Conservation (phyloP, 2,329 filamentous ascomycete genomes). For the Rutstroemia sp. region DNA sequence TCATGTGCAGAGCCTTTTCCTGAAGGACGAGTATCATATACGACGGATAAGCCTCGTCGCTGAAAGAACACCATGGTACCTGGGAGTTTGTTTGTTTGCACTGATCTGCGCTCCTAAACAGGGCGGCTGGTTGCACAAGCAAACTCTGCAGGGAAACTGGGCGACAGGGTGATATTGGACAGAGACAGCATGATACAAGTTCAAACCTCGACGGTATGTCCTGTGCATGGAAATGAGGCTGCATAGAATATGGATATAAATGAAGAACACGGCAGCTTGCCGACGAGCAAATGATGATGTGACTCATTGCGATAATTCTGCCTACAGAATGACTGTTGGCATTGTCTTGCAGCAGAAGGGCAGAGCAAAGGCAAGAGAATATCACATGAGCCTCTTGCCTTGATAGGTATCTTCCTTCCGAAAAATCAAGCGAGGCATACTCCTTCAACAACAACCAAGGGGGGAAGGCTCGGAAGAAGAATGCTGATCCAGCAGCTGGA, state of each 20-base stretch:
- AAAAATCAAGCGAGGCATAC: no score
- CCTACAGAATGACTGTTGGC: not conserved
- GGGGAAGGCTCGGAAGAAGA: no score
- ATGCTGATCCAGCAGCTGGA: not conserved
- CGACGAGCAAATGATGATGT: not conserved
- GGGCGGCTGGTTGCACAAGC: not conserved
- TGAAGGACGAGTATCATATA: not conserved
- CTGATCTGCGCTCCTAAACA: not conserved
- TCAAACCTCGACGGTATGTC: not conserved
- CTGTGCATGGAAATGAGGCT: not conserved
- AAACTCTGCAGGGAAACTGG: not conserved
- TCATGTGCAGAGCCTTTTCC: not conserved
- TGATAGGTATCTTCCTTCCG: no score
- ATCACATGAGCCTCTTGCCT: no score
- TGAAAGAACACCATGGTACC: not conserved
- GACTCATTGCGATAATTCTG: not conserved
- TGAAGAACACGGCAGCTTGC: constrained; percentile 3
- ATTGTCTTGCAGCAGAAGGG: not conserved
- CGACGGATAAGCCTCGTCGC: not conserved
- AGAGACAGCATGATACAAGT: not conserved
- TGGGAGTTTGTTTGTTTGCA: not conserved
- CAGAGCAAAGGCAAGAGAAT: not conserved
- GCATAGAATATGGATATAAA: not conserved
- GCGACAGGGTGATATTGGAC: not conserved
- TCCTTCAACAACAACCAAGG: no score